Conservation (phyloP, 495 filamentous ascomycete genomes). For the Neurospora tetraspora region DNA sequence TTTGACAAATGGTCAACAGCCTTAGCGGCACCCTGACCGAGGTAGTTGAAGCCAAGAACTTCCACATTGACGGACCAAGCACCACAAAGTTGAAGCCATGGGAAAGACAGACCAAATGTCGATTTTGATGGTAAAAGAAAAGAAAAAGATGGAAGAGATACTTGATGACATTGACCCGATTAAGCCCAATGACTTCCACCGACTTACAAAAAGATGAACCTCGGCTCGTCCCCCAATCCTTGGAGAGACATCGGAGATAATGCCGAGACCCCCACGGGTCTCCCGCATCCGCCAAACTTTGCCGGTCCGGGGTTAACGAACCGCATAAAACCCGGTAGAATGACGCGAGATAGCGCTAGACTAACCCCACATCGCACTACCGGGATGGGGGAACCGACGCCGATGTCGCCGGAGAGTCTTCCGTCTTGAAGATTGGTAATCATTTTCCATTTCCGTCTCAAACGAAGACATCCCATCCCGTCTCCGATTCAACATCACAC, state of each 20-base stretch:
- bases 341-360: background rate
- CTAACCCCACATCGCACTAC: background rate
- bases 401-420: background rate
- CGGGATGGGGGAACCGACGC: background rate
- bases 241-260: background rate
- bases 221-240: background rate
- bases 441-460: background rate
- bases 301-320: background rate
- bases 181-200: too few relatives aligned
- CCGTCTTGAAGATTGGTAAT: background rate
- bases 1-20: background rate
- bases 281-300: background rate
- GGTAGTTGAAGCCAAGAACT: background rate
- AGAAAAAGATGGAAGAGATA: background rate
- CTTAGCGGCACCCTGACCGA: background rate
- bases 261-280: background rate
- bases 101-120: background rate
- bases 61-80: background rate
- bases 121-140: background rate
- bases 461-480: background rate
- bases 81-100: background rate
- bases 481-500: background rate
- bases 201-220: background rate
- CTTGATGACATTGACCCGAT: too few relatives aligned
- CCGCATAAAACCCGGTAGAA: background rate